phyloP scores from a whole-genome alignment of 2,329 filamentous ascomycete genomes.

The Didymella sp. region DNA sequence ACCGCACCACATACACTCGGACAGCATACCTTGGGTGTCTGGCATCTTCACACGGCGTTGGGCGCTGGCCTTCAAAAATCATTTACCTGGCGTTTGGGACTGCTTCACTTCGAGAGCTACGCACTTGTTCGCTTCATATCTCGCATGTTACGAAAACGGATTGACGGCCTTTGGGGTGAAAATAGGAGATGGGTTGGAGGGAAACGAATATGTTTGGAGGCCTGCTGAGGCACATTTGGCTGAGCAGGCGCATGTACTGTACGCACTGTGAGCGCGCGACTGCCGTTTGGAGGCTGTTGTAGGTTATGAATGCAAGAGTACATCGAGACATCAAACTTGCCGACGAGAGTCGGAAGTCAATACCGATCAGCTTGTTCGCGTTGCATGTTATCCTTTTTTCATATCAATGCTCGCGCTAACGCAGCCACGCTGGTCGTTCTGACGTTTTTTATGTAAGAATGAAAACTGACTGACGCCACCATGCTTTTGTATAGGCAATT shows the following conservation, averaged over 20 bases:
- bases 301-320: conserved; percentile 5
- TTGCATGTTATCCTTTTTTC: too few species aligned
- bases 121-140: conserved; percentile 11
- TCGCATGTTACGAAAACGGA: conserved; percentile 6
- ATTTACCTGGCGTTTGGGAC: conserved; percentile 20
- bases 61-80: conserved; percentile 17
- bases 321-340: not conserved
- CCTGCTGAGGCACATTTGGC: not conserved
- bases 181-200: not conserved
- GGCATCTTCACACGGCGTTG: conserved; percentile 10
- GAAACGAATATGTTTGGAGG: not conserved
- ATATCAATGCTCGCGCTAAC: too few species aligned
- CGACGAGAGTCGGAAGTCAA: not conserved
- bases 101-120: not conserved
- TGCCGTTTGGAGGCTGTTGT: conserved; percentile 1
- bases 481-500: too few species aligned
- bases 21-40: not conserved
- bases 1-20: not conserved
- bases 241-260: not conserved
- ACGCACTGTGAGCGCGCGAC: not conserved
- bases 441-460: too few species aligned
- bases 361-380: too few species aligned
- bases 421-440: too few species aligned
- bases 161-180: conserved; percentile 3
- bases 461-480: too few species aligned